These are phyloP conservation scores for Gentiana dahurica DNA, from an alignment of 257 asterid species.

Conservation along the genomic window DNA sequence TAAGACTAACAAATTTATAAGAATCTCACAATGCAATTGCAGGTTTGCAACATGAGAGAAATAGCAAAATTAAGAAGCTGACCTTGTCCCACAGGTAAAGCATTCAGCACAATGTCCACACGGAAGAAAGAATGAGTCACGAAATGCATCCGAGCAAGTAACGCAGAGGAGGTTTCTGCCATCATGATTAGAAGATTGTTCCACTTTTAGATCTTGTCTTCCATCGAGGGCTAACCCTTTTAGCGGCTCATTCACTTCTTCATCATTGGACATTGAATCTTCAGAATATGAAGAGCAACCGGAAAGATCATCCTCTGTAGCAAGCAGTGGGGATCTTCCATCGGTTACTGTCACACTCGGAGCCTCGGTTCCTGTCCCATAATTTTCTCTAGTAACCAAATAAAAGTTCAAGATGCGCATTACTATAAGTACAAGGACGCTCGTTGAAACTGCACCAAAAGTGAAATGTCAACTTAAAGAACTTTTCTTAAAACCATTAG, in stretches of 20 bases:
- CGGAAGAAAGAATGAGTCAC: conserved; percentile 19
- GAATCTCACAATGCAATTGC: too few species aligned
- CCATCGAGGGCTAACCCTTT: conserved; percentile 3
- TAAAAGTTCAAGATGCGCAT: neutral
- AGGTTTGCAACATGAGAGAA: too few species aligned
- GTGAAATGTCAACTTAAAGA: too few species aligned
- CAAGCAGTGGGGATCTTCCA: conserved; percentile 10
- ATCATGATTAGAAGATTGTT: neutral
- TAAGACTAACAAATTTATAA: too few species aligned
- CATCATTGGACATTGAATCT: conserved; percentile 14
- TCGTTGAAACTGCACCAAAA: conserved; percentile 9
- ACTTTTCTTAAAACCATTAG: too few species aligned
- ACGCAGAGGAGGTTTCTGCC: conserved; percentile 1
- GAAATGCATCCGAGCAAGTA: conserved; percentile 13
- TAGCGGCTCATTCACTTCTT: conserved; percentile 1
- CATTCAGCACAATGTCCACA: conserved; percentile 20
- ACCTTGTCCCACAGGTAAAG: conserved; percentile 19
- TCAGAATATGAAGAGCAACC: conserved; percentile 12
- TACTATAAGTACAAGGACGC: conserved; percentile 8
- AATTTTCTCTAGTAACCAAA: conserved; percentile 4
- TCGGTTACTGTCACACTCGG: neutral
- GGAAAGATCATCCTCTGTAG: conserved; percentile 12
- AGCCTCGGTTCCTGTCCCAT: conserved; percentile 6
- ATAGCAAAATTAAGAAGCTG: neutral
- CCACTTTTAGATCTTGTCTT: conserved; percentile 1